phyloP scores from a whole-genome alignment of 2,329 filamentous ascomycete species.

The Boeremia exigua region DNA sequence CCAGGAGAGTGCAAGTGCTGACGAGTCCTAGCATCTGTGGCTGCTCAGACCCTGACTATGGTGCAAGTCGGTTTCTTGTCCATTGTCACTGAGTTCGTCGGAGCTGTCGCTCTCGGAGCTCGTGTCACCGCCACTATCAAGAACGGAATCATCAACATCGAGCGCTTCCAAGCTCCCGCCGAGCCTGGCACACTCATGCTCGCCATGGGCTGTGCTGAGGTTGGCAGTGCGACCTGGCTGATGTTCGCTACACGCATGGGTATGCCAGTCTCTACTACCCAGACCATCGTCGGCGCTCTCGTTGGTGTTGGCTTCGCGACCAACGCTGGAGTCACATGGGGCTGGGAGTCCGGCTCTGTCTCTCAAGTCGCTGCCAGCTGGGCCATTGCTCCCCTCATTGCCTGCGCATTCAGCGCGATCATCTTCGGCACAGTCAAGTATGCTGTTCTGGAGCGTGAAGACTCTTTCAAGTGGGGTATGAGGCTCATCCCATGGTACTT shows the following conservation, averaged over 20 bases:
- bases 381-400: slow-evolving; percentile 57
- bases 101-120: slow-evolving; percentile 59
- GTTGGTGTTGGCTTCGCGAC: slow-evolving; percentile 65
- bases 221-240: slow-evolving; percentile 62
- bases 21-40: slow-evolving; percentile 45
- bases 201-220: slow-evolving; percentile 63
- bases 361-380: slow-evolving; percentile 52
- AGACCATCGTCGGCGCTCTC: slow-evolving; percentile 66
- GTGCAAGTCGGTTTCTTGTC: slow-evolving; percentile 58
- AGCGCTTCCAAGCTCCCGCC: slow-evolving; percentile 50
- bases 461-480: slow-evolving; percentile 59
- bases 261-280: slow-evolving; percentile 67
- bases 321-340: slow-evolving; percentile 30
- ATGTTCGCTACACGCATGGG: slow-evolving; percentile 60
- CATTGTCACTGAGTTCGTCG: slow-evolving; percentile 58
- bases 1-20: not conserved
- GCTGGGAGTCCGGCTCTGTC: slow-evolving; percentile 33
- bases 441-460: slow-evolving; percentile 56
- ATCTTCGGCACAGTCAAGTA: slow-evolving; percentile 60
- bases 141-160: slow-evolving; percentile 62
- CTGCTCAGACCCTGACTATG: slow-evolving; percentile 60
- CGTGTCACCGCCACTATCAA: slow-evolving; percentile 67
- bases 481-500: slow-evolving; percentile 58
- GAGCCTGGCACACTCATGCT: slow-evolving; percentile 63
- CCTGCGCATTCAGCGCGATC: slow-evolving; percentile 55